Evolutionary conservation across 1,284 basidiomycete genomes (phyloP).

Genomic region (Moesziomyces globuligerus): DNA sequence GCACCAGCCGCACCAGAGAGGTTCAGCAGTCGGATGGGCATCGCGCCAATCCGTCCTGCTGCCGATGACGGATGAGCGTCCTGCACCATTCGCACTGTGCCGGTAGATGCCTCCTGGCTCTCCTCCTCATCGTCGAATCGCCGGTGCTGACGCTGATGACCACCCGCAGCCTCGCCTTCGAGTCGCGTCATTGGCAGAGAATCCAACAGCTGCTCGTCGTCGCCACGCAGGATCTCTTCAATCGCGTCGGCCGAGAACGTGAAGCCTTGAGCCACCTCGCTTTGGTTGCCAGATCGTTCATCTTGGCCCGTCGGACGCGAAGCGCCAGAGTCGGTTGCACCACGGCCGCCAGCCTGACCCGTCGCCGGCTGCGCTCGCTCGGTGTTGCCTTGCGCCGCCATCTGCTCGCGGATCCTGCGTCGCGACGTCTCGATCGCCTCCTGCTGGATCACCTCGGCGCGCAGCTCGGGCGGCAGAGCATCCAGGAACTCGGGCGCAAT

Average conservation of each 20-base stretch:
- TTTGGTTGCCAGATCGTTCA: constrained; percentile 9
- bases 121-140: constrained; percentile 39
- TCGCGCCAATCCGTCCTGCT: background rate
- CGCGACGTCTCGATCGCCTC: constrained; percentile 80
- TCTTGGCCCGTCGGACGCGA: constrained; percentile 4
- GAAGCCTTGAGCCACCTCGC: constrained; percentile 3
- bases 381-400: constrained; percentile 15
- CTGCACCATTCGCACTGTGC: constrained; percentile 23
- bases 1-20: constrained; percentile 11
- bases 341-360: constrained; percentile 8
- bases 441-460: constrained; percentile 95
- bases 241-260: constrained; percentile 10
- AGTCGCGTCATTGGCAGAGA: constrained; percentile 72
- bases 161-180: constrained; percentile 20
- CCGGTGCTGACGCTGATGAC: constrained; percentile 30
- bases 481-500: constrained; percentile 96
- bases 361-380: constrained; percentile 10
- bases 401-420: constrained; percentile 65
- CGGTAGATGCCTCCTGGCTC: constrained; percentile 29
- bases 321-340: background rate
- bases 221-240: constrained; percentile 85
- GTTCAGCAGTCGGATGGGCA: constrained; percentile 31
- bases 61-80: constrained; percentile 11
- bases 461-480: constrained; percentile 92
- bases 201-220: constrained; percentile 83